Base-by-base conservation (phyloP, 257 asterid genomes). In the Plantago elongata region DNA sequence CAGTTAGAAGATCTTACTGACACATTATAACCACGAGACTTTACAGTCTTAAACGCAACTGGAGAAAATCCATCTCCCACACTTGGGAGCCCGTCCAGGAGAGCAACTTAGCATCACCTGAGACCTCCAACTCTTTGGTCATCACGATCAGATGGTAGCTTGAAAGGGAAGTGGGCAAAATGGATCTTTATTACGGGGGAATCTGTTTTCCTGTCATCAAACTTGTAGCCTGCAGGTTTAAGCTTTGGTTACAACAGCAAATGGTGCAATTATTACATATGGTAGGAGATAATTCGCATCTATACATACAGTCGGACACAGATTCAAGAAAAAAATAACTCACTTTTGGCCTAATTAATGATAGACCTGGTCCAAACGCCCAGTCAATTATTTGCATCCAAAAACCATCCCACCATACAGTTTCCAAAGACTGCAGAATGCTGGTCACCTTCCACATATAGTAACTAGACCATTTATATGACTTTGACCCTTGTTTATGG, bases 91-190 rank as follows among this genome's bases (percentile, higher is more conserved):
- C 27, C 27, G 27, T 22, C 27, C 27, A 22, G 27, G 51, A 47
- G 27, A 49, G 29, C 15, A 6, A 9, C 9, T 66, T 18, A 37
- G 34, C 14, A 27, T 77, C 70, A 70, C 61, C 37, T 70, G 45
- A 58, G 10, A 48, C 64, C 77, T 65, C 79, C 74, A 61, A 57
- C 51, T 45, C 30, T 69, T 56, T 67, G 81, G 13, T 65, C 78
- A 2, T 64, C 83, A 34, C 37, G 65, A 37, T 80, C 78, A 45
- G 88, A 78, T 61, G 90, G 84, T 49, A 61, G 74, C 48, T 70
- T 80, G 46, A 87, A 84, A 63, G 95, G 95, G 60, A 87, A 87
- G 69, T 75, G 82, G 12, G 93, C 93, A 74, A 78, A 84, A 43
- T 72, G 77, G 65, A 80, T 77, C 63, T 48, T 82, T 45, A 84